These are phyloP conservation scores for Claviceps fusiformis DNA, from an alignment of 2,329 filamentous ascomycete genomes.

Conservation along the genomic window DNA sequence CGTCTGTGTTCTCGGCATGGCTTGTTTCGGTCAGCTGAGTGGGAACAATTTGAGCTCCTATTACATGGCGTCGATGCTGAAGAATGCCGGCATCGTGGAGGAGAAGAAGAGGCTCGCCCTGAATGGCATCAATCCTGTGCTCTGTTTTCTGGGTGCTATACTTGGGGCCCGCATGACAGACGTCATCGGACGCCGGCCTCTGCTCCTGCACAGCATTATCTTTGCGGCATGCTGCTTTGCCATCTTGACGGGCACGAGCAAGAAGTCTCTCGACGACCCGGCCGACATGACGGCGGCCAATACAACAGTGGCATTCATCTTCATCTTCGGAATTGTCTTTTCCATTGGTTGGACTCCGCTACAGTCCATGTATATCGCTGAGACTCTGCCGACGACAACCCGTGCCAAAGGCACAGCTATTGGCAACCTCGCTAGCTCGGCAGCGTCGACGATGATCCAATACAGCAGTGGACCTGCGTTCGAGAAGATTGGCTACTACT, in stretches of 20 bases:
- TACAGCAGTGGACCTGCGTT: slow-evolving; percentile 31
- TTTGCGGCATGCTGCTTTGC: slow-evolving; percentile 34
- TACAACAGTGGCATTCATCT: slow-evolving; percentile 34
- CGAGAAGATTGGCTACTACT: slow-evolving; percentile 28
- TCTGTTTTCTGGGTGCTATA: slow-evolving; percentile 36
- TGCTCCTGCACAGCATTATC: slow-evolving; percentile 33
- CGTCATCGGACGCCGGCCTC: slow-evolving; percentile 40
- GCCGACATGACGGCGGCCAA: slow-evolving; percentile 25
- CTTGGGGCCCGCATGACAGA: slow-evolving; percentile 43
- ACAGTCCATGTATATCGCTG: slow-evolving; percentile 35
- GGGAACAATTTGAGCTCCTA: slow-evolving; percentile 36
- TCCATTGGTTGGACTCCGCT: slow-evolving; percentile 36
- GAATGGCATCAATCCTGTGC: slow-evolving; percentile 39
- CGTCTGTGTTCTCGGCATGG: slow-evolving; percentile 36
- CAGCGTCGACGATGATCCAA: slow-evolving; percentile 26
- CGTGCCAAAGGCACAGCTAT: slow-evolving; percentile 31
- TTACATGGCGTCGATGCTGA: slow-evolving; percentile 40
- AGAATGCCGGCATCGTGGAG: slow-evolving; percentile 36
- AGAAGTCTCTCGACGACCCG: slow-evolving; percentile 24
- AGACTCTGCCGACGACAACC: slow-evolving; percentile 30
- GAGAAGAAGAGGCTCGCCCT: slow-evolving; percentile 33
- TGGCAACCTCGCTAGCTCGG: slow-evolving; percentile 26
- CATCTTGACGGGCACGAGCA: slow-evolving; percentile 34
- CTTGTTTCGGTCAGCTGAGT: slow-evolving; percentile 38
- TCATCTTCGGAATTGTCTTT: slow-evolving; percentile 36